Evolutionary conservation across 1,139 yeast genomes (phyloP).

Genomic region (Wickerhamomyces sp.): DNA sequence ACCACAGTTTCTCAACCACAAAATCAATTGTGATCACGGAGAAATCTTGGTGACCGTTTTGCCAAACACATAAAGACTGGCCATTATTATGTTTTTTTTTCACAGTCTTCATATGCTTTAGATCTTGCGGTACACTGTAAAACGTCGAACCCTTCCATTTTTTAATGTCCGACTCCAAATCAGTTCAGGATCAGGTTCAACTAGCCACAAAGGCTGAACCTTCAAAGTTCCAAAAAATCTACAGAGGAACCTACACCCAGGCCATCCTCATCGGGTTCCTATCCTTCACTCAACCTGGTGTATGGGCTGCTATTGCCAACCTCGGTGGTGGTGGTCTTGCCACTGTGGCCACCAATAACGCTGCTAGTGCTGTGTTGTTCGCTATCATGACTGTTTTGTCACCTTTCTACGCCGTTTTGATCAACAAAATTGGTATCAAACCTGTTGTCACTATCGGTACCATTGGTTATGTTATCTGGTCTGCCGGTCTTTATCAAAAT

Average conservation of each 20-base stretch:
- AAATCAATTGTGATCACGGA: too few relatives aligned
- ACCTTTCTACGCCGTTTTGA: slow-evolving; percentile 21
- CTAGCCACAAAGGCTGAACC: too few relatives aligned
- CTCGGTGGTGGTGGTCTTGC: slow-evolving; percentile 26
- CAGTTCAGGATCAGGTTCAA: too few relatives aligned
- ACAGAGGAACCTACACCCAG: slow-evolving; percentile 17
- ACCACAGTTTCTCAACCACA: too few relatives aligned
- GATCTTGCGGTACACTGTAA: too few relatives aligned
- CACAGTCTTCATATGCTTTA: too few relatives aligned
- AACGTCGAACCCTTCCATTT: too few relatives aligned
- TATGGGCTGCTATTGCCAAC: slow-evolving; percentile 20
- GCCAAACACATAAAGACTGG: too few relatives aligned
- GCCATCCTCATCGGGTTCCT: slow-evolving; percentile 24
- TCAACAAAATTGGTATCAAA: slow-evolving; percentile 46
- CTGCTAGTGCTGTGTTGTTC: slow-evolving; percentile 19
- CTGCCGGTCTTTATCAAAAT: slow-evolving; percentile 26
- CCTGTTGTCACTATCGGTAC: slow-evolving; percentile 28
- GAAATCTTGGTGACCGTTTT: too few relatives aligned
- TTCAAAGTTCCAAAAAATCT: not conserved
- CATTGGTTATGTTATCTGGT: slow-evolving; percentile 23
- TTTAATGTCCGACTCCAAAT: too few relatives aligned
- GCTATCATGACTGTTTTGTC: slow-evolving; percentile 22
- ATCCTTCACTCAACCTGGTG: slow-evolving; percentile 26
- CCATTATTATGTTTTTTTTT: too few relatives aligned
- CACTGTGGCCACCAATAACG: slow-evolving; percentile 7